Percentiles rank a stretch among this genome's conserved stretches.
Evolutionary conservation across 345 rosid genomes (phyloP).

Genomic region (Carallia pectinifolia): DNA sequence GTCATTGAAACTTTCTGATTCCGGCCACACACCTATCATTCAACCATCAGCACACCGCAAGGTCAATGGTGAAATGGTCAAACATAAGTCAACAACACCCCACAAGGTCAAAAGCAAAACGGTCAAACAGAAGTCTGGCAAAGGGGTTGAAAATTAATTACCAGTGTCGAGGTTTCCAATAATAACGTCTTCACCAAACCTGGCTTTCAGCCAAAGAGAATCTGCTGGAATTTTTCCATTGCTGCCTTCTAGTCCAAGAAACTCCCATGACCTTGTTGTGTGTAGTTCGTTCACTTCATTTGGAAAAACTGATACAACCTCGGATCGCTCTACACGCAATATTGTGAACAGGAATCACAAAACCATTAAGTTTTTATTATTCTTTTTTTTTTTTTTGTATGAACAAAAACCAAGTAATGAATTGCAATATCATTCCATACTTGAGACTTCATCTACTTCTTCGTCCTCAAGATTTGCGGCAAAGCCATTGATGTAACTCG

Average conservation of each 20-base stretch:
- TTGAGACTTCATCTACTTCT: conserved; percentile 5
- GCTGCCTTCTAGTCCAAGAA: conserved; percentile 21
- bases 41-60: neutral
- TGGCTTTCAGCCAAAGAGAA: conserved; percentile 17
- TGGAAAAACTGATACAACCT: conserved; percentile 20
- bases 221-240: conserved; percentile 3
- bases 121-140: neutral
- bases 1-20: conserved; percentile 22
- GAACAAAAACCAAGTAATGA: neutral
- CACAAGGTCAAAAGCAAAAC: neutral
- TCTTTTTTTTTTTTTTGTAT: neutral
- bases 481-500: conserved; percentile 25
- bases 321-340: conserved; percentile 10
- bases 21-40: conserved; percentile 15
- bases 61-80: neutral
- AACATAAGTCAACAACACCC: neutral
- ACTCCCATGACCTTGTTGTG: conserved; percentile 31
- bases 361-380: neutral
- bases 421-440: neutral
- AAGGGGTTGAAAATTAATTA: neutral
- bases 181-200: conserved; percentile 21
- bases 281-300: conserved; percentile 16
- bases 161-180: conserved; percentile 27
- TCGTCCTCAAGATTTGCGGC: conserved; percentile 30
- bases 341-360: neutral